A percentile compares a stretch with the other conserved stretches of the same genome.
These are phyloP conservation scores for Citrus inodora DNA, from an alignment of 345 rosid species.

Conservation along the genomic window DNA sequence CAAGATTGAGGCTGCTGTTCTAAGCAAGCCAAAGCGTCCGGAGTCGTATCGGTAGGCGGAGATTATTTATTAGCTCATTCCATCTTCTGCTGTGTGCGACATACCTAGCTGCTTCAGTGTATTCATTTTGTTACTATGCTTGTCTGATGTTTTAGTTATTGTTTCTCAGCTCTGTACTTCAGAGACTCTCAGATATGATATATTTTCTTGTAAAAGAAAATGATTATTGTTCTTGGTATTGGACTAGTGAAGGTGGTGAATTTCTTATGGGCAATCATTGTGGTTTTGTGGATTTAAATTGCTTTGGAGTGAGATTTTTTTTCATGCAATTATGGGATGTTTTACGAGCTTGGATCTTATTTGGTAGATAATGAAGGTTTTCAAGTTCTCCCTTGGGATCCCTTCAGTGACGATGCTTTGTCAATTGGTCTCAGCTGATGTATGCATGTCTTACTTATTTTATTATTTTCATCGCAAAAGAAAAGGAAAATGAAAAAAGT, in stretches of 20 bases:
- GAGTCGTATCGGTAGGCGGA: constrained; percentile 67
- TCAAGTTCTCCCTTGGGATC: not conserved
- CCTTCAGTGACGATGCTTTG: not conserved
- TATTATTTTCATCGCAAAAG: not conserved
- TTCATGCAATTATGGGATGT: not conserved
- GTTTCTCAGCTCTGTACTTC: not conserved
- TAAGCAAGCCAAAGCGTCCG: constrained; percentile 83
- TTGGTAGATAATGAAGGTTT: not conserved
- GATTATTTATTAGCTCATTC: not conserved
- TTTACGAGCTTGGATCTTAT: not conserved
- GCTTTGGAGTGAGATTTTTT: not conserved
- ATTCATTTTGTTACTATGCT: not conserved
- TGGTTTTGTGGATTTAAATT: not conserved
- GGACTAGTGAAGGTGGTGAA: not conserved
- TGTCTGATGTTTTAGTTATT: not conserved
- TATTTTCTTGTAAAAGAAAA: not conserved
- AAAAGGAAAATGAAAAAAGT: not conserved
- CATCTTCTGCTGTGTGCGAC: not conserved
- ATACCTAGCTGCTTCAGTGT: not conserved
- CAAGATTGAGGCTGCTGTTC: constrained; percentile 81
- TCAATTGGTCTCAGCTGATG: not conserved
- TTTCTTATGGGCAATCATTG: not conserved
- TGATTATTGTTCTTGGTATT: not conserved
- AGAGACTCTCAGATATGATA: not conserved
- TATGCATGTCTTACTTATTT: not conserved